Evolutionary conservation across 495 filamentous ascomycete species (phyloP).

Genomic region (Hypoxylon crocopeplum): DNA sequence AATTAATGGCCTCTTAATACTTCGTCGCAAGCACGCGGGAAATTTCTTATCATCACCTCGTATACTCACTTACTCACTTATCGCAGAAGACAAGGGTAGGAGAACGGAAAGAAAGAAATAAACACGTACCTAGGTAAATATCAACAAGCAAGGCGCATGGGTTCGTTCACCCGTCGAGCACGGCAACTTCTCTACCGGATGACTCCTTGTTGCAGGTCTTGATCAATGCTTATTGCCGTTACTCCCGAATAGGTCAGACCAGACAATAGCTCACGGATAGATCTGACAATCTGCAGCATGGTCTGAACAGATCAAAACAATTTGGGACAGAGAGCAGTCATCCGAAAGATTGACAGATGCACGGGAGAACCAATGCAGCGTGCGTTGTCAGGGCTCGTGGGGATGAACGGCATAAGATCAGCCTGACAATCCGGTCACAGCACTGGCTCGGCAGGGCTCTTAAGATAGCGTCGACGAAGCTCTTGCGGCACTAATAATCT

Average conservation of each 20-base stretch:
- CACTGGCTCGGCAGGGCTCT: conserved; percentile 48
- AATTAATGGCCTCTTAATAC: conserved; percentile 7
- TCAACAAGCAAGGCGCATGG: conserved; percentile 23
- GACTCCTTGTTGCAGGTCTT: conserved; percentile 41
- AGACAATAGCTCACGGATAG: conserved; percentile 24
- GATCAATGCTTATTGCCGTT: conserved; percentile 28
- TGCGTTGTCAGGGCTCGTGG: conserved; percentile 38
- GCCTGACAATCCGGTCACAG: conserved; percentile 58
- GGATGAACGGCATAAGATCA: conserved; percentile 58
- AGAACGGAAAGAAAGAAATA: conserved; percentile 11
- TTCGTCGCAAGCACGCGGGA: conserved; percentile 1
- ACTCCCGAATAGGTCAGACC: conserved; percentile 30
- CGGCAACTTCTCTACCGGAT: conserved; percentile 40
- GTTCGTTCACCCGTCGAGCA: conserved; percentile 12
- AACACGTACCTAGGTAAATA: conserved; percentile 26
- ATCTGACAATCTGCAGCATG: conserved; percentile 38
- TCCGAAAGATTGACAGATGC: conserved; percentile 39
- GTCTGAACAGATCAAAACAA: conserved; percentile 39
- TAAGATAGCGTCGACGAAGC: conserved; percentile 39
- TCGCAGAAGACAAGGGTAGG: neutral
- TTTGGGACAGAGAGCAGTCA: conserved; percentile 33
- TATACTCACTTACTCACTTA: neutral
- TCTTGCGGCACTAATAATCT: conserved; percentile 43
- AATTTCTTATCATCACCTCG: neutral
- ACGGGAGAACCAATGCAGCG: conserved; percentile 26